Conservation (phyloP, 768 basidiomycete genomes). For the Lentinula raphanica region DNA sequence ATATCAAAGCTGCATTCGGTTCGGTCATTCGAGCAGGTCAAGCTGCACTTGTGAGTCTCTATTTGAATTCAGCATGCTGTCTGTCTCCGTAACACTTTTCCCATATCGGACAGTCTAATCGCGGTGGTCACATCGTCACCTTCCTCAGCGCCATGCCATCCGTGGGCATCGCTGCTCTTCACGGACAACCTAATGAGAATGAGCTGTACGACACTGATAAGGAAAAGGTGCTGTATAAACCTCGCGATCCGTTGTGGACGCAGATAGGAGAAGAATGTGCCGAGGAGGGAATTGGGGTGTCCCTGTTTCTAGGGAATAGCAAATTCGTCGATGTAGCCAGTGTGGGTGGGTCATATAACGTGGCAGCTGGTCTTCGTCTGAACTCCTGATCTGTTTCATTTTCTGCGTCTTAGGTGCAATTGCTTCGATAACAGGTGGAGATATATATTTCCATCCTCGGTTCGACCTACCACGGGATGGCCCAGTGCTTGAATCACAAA, state of each 20-base stretch:
- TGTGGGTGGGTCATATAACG: slow-evolving; percentile 47
- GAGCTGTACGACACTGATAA: slow-evolving; percentile 79
- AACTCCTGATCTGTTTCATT: neutral
- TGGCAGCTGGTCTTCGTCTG: neutral
- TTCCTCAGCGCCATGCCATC: slow-evolving; percentile 71
- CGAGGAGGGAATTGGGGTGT: slow-evolving; percentile 86
- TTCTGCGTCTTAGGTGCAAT: slow-evolving; percentile 46
- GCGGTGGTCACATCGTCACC: slow-evolving; percentile 71
- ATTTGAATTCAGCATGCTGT: neutral
- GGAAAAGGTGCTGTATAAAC: slow-evolving; percentile 73
- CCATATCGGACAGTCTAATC: slow-evolving; percentile 39
- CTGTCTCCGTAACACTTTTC: slow-evolving; percentile 5
- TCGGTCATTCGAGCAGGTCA: slow-evolving; percentile 70
- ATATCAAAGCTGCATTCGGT: slow-evolving; percentile 65
- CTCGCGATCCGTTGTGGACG: slow-evolving; percentile 76
- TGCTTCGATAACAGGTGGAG: slow-evolving; percentile 77
- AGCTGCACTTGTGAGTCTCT: slow-evolving; percentile 57
- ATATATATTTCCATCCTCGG: slow-evolving; percentile 88
- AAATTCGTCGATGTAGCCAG: slow-evolving; percentile 84
- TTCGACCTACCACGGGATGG: slow-evolving; percentile 70
- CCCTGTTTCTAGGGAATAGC: slow-evolving; percentile 78
- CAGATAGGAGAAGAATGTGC: slow-evolving; percentile 85
- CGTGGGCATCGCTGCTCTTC: slow-evolving; percentile 67
- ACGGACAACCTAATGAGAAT: slow-evolving; percentile 51
- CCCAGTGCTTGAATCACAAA: slow-evolving; percentile 62